These are phyloP conservation scores for Casuarina glauca DNA, from an alignment of 306 rosid species.

Conservation along the genomic window DNA sequence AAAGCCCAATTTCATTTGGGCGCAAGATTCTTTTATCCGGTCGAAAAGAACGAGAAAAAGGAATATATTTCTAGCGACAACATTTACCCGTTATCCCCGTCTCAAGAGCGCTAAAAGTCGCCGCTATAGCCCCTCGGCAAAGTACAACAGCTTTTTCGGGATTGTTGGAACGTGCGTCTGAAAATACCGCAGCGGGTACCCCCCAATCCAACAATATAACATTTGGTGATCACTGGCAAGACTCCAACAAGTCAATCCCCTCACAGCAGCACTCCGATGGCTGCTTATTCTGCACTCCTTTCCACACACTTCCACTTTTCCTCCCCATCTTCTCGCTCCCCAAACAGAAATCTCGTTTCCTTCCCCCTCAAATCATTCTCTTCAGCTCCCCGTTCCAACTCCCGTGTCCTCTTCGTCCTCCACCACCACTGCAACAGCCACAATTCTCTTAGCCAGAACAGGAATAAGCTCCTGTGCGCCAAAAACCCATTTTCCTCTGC, in stretches of 20 bases:
- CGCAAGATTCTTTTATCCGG: too few relatives aligned
- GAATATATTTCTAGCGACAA: too few relatives aligned
- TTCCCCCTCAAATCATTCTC: slow-evolving; percentile 41
- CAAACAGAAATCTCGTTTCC: slow-evolving; percentile 34
- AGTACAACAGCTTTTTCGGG: too few relatives aligned
- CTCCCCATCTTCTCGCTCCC: slow-evolving; percentile 36
- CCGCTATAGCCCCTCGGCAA: too few relatives aligned
- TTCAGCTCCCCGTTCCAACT: slow-evolving; percentile 2
- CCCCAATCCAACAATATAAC: background rate
- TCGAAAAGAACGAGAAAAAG: too few relatives aligned
- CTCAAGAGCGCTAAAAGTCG: too few relatives aligned
- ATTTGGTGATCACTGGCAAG: background rate
- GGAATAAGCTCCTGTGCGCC: slow-evolving; percentile 4
- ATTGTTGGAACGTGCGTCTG: too few relatives aligned
- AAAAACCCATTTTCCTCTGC: slow-evolving; percentile 12
- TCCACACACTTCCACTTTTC: slow-evolving; percentile 51
- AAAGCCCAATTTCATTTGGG: too few relatives aligned
- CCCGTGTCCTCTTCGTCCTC: slow-evolving; percentile 35
- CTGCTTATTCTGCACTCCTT: slow-evolving; percentile 57
- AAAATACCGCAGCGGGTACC: background rate
- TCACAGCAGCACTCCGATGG: slow-evolving; percentile 39
- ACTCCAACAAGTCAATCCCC: background rate
- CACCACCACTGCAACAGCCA: background rate
- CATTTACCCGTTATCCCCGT: too few relatives aligned
- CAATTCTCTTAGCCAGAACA: background rate